phyloP scores from a whole-genome alignment of 1,284 basidiomycete species.

The Leccinum olivaceoglutinosum region DNA sequence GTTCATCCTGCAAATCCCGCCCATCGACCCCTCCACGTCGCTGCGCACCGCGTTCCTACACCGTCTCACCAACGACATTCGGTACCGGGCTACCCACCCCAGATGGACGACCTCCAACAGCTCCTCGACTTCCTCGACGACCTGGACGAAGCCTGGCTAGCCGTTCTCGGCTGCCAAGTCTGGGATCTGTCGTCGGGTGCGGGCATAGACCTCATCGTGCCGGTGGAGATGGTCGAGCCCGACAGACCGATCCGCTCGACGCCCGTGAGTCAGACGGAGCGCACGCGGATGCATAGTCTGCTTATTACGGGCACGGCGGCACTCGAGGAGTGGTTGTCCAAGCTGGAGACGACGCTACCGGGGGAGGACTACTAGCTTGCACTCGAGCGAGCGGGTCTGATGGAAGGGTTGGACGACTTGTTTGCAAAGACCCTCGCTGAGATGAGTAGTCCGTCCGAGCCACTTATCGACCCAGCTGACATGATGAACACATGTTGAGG shows the following conservation, averaged over 20 bases:
- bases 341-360: slow-evolving; percentile 20
- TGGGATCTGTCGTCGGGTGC: slow-evolving; percentile 51
- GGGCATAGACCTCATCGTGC: slow-evolving; percentile 45
- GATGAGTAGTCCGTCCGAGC: slow-evolving; percentile 41
- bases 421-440: slow-evolving; percentile 54
- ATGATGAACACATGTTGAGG: slow-evolving; percentile 24
- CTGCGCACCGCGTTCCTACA: slow-evolving; percentile 61
- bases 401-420: slow-evolving; percentile 56
- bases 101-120: slow-evolving; percentile 38
- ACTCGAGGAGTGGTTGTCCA: slow-evolving; percentile 64
- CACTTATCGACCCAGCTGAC: slow-evolving; percentile 18
- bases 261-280: slow-evolving; percentile 60
- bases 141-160: slow-evolving; percentile 66
- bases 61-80: slow-evolving; percentile 64
- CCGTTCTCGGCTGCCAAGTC: slow-evolving; percentile 52
- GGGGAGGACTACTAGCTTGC: slow-evolving; percentile 35
- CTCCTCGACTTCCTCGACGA: slow-evolving; percentile 63
- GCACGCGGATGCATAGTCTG: slow-evolving; percentile 58
- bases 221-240: slow-evolving; percentile 28
- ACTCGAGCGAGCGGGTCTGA: slow-evolving; percentile 47
- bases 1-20: slow-evolving; percentile 18
- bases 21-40: slow-evolving; percentile 58
- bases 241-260: slow-evolving; percentile 30
- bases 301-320: slow-evolving; percentile 51
- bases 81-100: slow-evolving; percentile 52